Evolutionary conservation across 192 early-diverging fungal genomes (phyloP), one percentile per base, ranked within the genome.

Genomic region (Backusella parvicylindrica): DNA sequence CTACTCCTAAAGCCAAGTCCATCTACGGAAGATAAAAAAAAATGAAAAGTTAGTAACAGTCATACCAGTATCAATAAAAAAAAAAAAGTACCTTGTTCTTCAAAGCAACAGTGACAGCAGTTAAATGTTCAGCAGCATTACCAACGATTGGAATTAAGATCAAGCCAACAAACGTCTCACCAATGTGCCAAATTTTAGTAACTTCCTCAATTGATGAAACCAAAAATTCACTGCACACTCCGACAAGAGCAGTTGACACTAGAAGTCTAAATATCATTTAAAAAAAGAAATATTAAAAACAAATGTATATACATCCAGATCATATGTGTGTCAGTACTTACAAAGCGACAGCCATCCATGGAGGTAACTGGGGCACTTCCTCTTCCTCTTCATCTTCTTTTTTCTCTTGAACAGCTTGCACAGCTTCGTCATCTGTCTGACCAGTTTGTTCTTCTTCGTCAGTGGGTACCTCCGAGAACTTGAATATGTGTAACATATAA

Each of bases 1-100:
- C 95, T n/a, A 97, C 92, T 64, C 93, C 89, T 71, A 98, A 87
- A 0, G 94, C 92, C 41, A 98, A 79, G 75, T 98, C 94, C 95
- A 95, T 96, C 84, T 75, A 26, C 0, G 18, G 18, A 41, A 13
- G 40, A 60, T 38, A 3, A 28, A 26, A 3, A 5, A 60, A 60
- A 28, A 6, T n/a, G 6, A 50, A n/a, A 50, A 12, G 21, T 60
- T 26, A 60, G 26, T 12, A 13, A 26, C 40, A 66, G n/a, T 8
- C 32, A 21, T 35, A 70, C 64, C 7, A n/a, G n/a, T 35, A 66
- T 11, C 12, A 16, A 16, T 21, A 23, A 26, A 38, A 30, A 28
- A 41, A 35, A 26, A 30, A 16, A 16, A 6, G 23, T 70, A 70
- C 68, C 40, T 96, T 96, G 86, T 96, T 89, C 76, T 91, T 90